Base-by-base conservation (phyloP, 176 grass and related monocot species). In the bread wheat (Triticum aestivum) region DNA sequence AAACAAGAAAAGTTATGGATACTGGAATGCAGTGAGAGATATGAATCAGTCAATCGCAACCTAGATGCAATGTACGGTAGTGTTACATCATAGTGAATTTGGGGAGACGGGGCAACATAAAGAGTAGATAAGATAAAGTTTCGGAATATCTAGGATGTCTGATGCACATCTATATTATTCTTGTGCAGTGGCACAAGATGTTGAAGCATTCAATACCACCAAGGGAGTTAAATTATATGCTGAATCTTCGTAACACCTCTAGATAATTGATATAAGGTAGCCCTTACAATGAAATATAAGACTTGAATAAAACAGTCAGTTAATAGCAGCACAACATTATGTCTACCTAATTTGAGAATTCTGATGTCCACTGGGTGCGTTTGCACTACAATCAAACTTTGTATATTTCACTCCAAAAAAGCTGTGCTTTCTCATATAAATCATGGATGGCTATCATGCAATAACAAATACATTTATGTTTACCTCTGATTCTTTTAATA, bases 101-200 rank as follows among this genome's bases (percentile, higher is more conserved):
- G 49, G 35, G 63, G 11, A 10, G 15, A 77, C 77, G 37, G 21
- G 32, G 14, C 30, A 85, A 68, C 45, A 11, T 8, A 27, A 65
- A 74, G 21, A 69, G 67, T 61, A 73, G 79, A 84, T 84, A 17
- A 49, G n/a, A 73, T 73, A 29, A 44, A 24, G 26, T 35, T 41
- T 24, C 42, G 33, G 49, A 54, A 61, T 83, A 83, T 68, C 30
- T 35, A 58, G 44, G 11, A 58, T 45, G 52, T 85, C 52, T 56
- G 59, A 89, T 58, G 59, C 45, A 61, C 81, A 83, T 73, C 14
- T 61, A 27, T 61, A 41, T n/a, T 61, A 58, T 61, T 83, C 67
- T 37, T 56, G 61, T 18, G 47, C 8, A 9, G n/a, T 82, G 44
- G 81, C n/a, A 83, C 49, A 37, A 72, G 32, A 54, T 61, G 21